These are phyloP conservation scores for Pseudonectria foliicola DNA, from an alignment of 2,329 filamentous ascomycete species.

Conservation along the genomic window DNA sequence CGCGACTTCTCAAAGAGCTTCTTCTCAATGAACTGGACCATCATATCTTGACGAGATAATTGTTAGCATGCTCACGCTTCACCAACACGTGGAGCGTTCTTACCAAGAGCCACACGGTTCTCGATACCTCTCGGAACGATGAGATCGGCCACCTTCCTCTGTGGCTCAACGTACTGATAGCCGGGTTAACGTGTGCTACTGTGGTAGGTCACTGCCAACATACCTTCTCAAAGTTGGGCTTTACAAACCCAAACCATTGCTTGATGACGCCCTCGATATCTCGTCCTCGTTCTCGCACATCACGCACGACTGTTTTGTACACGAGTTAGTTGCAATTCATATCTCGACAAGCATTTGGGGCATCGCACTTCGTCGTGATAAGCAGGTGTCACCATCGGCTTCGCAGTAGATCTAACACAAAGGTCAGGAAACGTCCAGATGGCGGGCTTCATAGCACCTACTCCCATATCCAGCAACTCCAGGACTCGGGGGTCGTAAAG, in stretches of 20 bases:
- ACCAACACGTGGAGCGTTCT: slow-evolving; percentile 18
- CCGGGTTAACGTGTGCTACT: slow-evolving; percentile 6
- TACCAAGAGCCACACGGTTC: slow-evolving; percentile 83
- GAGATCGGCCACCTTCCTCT: slow-evolving; percentile 85
- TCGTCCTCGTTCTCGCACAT: slow-evolving; percentile 81
- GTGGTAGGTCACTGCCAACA: slow-evolving; percentile 1
- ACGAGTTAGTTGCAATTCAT: slow-evolving; percentile 4
- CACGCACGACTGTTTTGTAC: slow-evolving; percentile 59
- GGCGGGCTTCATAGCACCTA: slow-evolving; percentile 27
- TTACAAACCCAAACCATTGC: slow-evolving; percentile 95
- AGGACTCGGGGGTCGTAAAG: slow-evolving; percentile 81
- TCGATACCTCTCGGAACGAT: slow-evolving; percentile 94
- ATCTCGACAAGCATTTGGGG: not conserved
- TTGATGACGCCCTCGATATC: slow-evolving; percentile 96
- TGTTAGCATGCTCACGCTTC: slow-evolving; percentile 4
- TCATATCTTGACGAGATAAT: slow-evolving; percentile 59
- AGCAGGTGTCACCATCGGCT: slow-evolving; percentile 87
- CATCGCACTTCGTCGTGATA: slow-evolving; percentile 73
- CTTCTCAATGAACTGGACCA: slow-evolving; percentile 85
- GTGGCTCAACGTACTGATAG: slow-evolving; percentile 72
- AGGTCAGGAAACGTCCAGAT: slow-evolving; percentile 6
- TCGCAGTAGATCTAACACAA: slow-evolving; percentile 76
- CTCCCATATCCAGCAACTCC: slow-evolving; percentile 84
- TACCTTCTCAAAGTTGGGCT: slow-evolving; percentile 86
- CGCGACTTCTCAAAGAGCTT: slow-evolving; percentile 81